These are phyloP conservation scores for Trichoderma afroharzianum DNA, from an alignment of 2,329 filamentous ascomycete genomes.

Conservation along the genomic window DNA sequence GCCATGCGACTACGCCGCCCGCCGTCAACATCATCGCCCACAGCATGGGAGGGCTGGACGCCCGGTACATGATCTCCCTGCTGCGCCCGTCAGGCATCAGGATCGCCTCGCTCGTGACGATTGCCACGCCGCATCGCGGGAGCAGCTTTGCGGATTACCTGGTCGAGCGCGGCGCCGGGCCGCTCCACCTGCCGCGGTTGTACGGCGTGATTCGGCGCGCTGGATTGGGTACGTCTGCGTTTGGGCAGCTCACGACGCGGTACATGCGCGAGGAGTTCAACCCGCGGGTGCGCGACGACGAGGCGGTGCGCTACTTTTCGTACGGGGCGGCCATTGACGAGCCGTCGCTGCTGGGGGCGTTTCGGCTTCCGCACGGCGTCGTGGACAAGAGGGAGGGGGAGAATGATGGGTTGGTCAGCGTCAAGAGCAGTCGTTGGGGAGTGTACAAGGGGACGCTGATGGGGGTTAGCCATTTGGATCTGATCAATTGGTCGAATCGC, in stretches of 20 bases:
- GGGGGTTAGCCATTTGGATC: conserved; percentile 59
- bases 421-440: conserved; percentile 59
- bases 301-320: conserved; percentile 56
- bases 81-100: conserved; percentile 45
- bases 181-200: conserved; percentile 49
- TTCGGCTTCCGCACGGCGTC: conserved; percentile 50
- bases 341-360: conserved; percentile 61
- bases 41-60: conserved; percentile 63
- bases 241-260: conserved; percentile 55
- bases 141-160: conserved; percentile 54
- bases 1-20: conserved; percentile 25
- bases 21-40: conserved; percentile 76
- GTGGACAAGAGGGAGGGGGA: conserved; percentile 52
- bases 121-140: conserved; percentile 54
- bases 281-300: conserved; percentile 50
- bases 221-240: conserved; percentile 57
- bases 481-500: conserved; percentile 66
- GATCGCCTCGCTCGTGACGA: conserved; percentile 51
- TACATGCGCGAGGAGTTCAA: conserved; percentile 62
- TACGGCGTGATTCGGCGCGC: conserved; percentile 49
- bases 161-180: conserved; percentile 41
- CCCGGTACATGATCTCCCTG: conserved; percentile 61
- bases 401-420: conserved; percentile 67
- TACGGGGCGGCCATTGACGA: conserved; percentile 52
- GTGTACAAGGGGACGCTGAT: conserved; percentile 61